Evolutionary conservation across 768 basidiomycete species (phyloP), one percentile per base, ranked within the genome.

Genomic region (Rhodotorula taiwanensis): DNA sequence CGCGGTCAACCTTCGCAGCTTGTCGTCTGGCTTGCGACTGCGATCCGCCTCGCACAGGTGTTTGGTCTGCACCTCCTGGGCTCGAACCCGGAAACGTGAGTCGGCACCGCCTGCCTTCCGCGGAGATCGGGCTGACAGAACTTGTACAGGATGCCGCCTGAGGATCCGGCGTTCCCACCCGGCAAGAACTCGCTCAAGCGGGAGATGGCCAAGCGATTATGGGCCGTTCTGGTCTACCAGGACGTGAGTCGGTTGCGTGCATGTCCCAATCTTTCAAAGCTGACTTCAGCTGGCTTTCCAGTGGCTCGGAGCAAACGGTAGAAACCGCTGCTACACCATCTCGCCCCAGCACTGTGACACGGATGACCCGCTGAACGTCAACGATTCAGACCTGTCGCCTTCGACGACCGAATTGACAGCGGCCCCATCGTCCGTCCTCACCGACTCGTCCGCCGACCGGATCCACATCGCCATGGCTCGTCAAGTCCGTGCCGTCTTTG

Each of bases 291-390:
- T 41, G 39, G 9, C 33, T 2, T 3, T 15, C 11, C 27, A 65
- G 64, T 70, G 69, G 69, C 59, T 70, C 51, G 64, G 60, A 13
- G 69, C 69, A 3, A 60, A 55, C n/a, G 53, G 58, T 2, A 47
- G 52, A 18, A 66, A 60, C 23, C 57, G 58, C 6, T 56, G 45
- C 36, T 70, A 70, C 58, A 28, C 55, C 5, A 63, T 70, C 48
- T 58, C 58, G 4, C 69, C 69, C 3, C 8, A 49, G 8, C 69
- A 70, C 34, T 70, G 62, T 34, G 62, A 70, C 47, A 70, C 69
- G 20, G 69, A 70, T 50, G 69, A 70, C 47, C 69, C 69, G 7
- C 36, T 34, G 28, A 70, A 70, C 55, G 55, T 70, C 33, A 70
- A 70, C 55, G 64, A 70, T 51, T 43, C 57, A 14, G 69, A 70